Evolutionary conservation across 306 rosid species (phyloP).

Genomic region (Betula pendula): DNA sequence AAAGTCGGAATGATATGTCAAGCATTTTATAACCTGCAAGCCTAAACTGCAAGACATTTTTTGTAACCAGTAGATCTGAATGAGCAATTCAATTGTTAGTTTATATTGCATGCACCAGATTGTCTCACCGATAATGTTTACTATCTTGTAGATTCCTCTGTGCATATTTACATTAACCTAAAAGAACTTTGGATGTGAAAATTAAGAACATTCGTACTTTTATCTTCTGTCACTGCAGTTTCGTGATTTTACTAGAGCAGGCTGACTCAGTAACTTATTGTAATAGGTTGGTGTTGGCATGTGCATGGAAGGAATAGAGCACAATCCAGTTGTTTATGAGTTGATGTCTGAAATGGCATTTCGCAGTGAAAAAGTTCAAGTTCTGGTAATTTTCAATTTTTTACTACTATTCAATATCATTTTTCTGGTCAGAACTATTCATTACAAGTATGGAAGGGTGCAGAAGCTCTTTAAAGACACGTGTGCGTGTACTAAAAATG

Average conservation of each 20-base stretch:
- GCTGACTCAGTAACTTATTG: conserved; percentile 9
- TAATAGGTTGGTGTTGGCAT: conserved; percentile 91
- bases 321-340: conserved; percentile 82
- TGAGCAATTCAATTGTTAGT: background rate
- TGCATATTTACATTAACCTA: conserved; percentile 17
- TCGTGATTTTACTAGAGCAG: conserved; percentile 11
- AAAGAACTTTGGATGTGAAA: conserved; percentile 12
- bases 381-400: conserved; percentile 49
- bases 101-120: background rate
- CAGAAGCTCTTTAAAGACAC: background rate
- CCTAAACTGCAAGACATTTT: background rate
- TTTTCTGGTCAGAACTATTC: background rate
- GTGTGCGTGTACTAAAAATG: background rate
- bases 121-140: conserved; percentile 1
- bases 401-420: background rate
- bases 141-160: conserved; percentile 1
- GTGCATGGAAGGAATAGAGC: conserved; percentile 99
- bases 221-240: conserved; percentile 10
- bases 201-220: conserved; percentile 4
- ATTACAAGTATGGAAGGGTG: background rate
- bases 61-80: background rate
- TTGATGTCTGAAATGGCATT: conserved; percentile 95
- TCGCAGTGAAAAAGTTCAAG: conserved; percentile 64
- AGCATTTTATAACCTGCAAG: conserved; percentile 10
- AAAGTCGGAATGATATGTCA: background rate